A percentile compares a stretch with the other conserved stretches of the same genome.
phyloP scores from a whole-genome alignment of 441 rosid species.

The Metrosideros polymorpha region DNA sequence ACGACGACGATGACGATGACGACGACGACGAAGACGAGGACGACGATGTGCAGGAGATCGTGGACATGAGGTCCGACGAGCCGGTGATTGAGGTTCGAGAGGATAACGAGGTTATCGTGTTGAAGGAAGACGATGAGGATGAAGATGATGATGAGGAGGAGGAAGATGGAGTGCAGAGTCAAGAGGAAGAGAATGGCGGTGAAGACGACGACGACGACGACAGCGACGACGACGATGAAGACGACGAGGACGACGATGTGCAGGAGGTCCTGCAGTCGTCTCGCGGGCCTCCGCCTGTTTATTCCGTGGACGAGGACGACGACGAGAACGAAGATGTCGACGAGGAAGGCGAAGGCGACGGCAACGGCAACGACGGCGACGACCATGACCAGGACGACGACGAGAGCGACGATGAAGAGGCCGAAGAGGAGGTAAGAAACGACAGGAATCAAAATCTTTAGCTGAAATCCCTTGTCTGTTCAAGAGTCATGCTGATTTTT shows the following conservation, averaged over 20 bases:
- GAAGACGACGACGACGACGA: slow-evolving; percentile 25
- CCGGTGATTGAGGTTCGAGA: not conserved
- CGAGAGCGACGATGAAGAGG: not conserved
- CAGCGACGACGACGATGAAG: slow-evolving; percentile 23
- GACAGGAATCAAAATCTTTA: not conserved
- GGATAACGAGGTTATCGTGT: not conserved
- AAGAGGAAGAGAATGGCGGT: slow-evolving; percentile 1
- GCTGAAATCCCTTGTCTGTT: not conserved
- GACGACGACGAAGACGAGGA: slow-evolving; percentile 1
- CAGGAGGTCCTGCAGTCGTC: slow-evolving; percentile 12
- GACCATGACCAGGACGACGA: not conserved
- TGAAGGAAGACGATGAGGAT: not conserved
- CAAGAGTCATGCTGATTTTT: not conserved
- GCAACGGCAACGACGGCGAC: not conserved
- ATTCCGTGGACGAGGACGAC: slow-evolving; percentile 12
- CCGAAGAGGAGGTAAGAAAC: not conserved
- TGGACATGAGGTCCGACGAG: not conserved
- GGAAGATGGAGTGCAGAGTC: not conserved
- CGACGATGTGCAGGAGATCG: slow-evolving; percentile 11
- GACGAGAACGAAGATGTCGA: slow-evolving; percentile 15
- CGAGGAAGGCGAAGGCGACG: not conserved
- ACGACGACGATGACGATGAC: slow-evolving; percentile 18
- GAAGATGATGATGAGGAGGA: not conserved
- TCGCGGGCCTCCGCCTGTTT: not conserved
- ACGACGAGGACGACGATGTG: slow-evolving; percentile 7